Conservation (phyloP, 768 basidiomycete genomes). For the Pleurotus platypus region DNA sequence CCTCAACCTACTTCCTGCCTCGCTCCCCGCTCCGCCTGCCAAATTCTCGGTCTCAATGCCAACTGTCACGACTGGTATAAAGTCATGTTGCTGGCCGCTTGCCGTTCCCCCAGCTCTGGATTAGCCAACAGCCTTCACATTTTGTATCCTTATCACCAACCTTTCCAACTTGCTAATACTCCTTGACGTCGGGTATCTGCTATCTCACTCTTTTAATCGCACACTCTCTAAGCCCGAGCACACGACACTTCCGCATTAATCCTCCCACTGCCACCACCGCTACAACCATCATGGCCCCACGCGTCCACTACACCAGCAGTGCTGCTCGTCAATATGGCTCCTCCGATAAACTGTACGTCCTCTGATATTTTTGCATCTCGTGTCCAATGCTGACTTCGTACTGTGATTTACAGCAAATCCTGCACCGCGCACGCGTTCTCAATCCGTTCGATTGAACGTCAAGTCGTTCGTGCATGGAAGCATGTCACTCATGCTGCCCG, state of each 20-base stretch:
- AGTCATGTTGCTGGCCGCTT: background rate
- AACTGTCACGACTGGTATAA: background rate
- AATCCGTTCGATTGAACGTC: constrained; percentile 1
- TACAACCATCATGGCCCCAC: background rate
- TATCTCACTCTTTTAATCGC: constrained; percentile 1
- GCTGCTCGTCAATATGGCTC: background rate
- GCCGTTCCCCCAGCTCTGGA: constrained; percentile 4
- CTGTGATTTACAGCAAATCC: background rate
- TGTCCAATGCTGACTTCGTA: background rate
- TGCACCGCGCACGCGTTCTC: background rate
- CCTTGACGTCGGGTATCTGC: background rate
- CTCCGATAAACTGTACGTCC: background rate
- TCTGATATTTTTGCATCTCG: background rate
- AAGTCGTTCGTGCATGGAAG: constrained; percentile 7
- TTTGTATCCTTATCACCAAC: background rate
- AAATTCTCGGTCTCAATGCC: background rate
- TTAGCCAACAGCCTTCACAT: background rate
- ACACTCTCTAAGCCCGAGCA: background rate
- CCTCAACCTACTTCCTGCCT: background rate
- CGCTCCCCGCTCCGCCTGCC: background rate
- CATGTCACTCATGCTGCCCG: constrained; percentile 6
- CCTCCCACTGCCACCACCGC: background rate
- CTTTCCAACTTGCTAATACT: constrained; percentile 5
- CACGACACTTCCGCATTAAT: background rate
- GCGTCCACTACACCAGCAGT: background rate